phyloP scores from a whole-genome alignment of 345 rosid genomes.

The Erucastrum elatum region DNA sequence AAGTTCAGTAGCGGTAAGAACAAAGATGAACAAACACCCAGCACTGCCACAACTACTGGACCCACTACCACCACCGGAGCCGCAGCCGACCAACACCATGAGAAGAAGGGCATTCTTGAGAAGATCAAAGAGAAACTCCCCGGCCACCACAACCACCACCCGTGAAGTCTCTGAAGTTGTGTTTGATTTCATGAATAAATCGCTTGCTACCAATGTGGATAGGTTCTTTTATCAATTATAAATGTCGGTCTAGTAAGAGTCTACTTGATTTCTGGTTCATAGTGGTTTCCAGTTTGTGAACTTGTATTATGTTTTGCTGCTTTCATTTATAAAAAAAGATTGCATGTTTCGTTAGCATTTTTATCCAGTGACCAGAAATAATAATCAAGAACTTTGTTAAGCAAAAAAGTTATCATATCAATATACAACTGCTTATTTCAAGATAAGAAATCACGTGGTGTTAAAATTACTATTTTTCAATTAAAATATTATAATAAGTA shows the following conservation, averaged over 20 bases:
- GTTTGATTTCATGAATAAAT: not conserved
- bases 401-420: not conserved
- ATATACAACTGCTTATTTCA: no score
- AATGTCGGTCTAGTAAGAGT: not conserved
- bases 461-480: no score
- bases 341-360: not conserved
- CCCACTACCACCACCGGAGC: slow-evolving; percentile 15
- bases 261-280: not conserved
- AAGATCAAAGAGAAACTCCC: slow-evolving; percentile 81
- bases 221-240: not conserved
- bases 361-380: not conserved
- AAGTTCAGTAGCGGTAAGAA: slow-evolving; percentile 43
- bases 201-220: not conserved
- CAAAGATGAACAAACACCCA: slow-evolving; percentile 44
- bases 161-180: slow-evolving; percentile 13
- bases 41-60: slow-evolving; percentile 21
- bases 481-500: no score
- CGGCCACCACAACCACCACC: slow-evolving; percentile 49
- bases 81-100: slow-evolving; percentile 39
- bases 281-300: not conserved
- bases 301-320: not conserved
- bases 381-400: not conserved
- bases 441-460: no score
- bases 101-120: slow-evolving; percentile 71
- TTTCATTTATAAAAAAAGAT: not conserved